Evolutionary conservation across 139 green algal genomes (phyloP), one percentile per base, ranked within the genome.

Genomic region (Spirogloea muscicola): DNA sequence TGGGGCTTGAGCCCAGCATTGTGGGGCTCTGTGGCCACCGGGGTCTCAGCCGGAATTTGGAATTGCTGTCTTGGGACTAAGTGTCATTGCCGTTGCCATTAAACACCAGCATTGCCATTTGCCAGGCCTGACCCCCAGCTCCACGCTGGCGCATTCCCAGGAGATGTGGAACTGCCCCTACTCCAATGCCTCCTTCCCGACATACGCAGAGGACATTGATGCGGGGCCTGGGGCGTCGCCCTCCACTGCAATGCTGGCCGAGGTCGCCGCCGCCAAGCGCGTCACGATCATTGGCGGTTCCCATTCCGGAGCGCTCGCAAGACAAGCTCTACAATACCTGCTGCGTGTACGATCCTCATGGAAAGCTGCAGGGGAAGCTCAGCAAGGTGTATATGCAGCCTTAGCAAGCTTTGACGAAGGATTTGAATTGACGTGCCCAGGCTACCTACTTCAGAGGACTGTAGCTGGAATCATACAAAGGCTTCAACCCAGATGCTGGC

Each of bases 241-340:
- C 25, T 81, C 63, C 2, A 65, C 41, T 57, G 55, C 29, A 13
- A 77, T 72, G 64, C 65, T 71, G 31, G 36, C 75, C 34, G 48
- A 77, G 27, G 48, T 44, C 29, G 74, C 64, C 4, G 52, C 25
- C 33, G 40, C 3, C 33, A 43, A 37, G 0, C 42, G 38, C 10
- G 25, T 80, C 41, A 64, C 43, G 27, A 59, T 80, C 27, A 49
- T 81, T 29, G 74, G 74, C 4, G 73, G 58, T 5, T 83, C 74
- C n/a, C 2, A 74, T 82, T 66, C 75, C 75, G 2, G 64, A 74
- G 49, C 37, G 49, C 25, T 39, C 33, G 29, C 80, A 80, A 2
- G 87, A 84, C 49, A 86, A 87, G 49, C 86, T 98, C 38, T 98
- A 95, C 87, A 98, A 98, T 86, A 98, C 94, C 0, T 96, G 94